A percentile compares a stretch with the other conserved stretches of the same genome.
phyloP scores from a whole-genome alignment of 768 basidiomycete genomes.

The Pisolithus orientalis region DNA sequence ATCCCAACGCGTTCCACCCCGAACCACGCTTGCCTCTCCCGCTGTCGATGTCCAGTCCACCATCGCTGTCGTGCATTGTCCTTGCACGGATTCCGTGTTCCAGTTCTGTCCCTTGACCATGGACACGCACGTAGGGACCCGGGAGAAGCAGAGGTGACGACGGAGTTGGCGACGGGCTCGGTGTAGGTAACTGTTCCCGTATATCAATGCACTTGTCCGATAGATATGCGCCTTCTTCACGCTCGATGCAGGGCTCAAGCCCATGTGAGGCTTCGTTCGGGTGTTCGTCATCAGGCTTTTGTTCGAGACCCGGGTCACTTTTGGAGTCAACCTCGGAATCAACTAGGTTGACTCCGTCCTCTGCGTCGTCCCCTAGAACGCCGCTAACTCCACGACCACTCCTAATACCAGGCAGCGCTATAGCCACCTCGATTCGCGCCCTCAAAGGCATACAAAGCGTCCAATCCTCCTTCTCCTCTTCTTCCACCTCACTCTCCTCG shows the following conservation, averaged over 20 bases:
- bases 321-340: neutral
- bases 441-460: conserved; percentile 29
- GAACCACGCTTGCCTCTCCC: conserved; percentile 27
- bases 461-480: conserved; percentile 20
- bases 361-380: neutral
- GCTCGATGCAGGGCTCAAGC: conserved; percentile 1
- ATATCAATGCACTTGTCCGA: neutral
- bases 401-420: neutral
- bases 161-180: conserved; percentile 21
- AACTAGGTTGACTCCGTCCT: neutral
- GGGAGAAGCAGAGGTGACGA: neutral
- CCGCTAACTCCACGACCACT: neutral
- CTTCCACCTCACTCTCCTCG: conserved; percentile 4
- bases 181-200: conserved; percentile 20
- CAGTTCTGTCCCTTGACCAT: neutral
- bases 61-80: conserved; percentile 18
- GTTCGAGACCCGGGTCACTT: neutral
- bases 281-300: neutral
- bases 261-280: conserved; percentile 3
- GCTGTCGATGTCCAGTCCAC: conserved; percentile 25
- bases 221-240: neutral
- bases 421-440: neutral
- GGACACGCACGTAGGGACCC: neutral
- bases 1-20: conserved; percentile 27
- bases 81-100: conserved; percentile 5